phyloP scores from a whole-genome alignment of 441 rosid species.

The Breynia disticha region DNA sequence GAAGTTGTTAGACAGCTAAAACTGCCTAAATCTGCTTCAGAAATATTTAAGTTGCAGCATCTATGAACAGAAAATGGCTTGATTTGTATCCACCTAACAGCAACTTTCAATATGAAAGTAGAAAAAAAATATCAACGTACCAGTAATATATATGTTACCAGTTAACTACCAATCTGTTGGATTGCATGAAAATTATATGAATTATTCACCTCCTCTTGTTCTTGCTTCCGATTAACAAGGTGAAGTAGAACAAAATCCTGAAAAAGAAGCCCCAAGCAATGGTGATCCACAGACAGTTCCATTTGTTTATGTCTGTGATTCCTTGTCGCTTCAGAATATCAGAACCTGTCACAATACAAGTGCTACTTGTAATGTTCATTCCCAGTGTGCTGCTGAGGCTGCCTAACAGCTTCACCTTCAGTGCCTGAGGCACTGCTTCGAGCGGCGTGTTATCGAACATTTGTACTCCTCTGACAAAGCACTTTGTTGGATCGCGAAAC shows the following conservation, averaged over 20 bases:
- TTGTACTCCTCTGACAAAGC: conserved; percentile 59
- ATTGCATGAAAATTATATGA: not conserved
- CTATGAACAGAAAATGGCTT: too few relatives aligned
- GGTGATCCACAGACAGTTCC: conserved; percentile 74
- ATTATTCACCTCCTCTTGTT: conserved; percentile 15
- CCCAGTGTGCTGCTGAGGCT: conserved; percentile 52
- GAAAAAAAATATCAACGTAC: too few relatives aligned
- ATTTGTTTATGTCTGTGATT: conserved; percentile 54
- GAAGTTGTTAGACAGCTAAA: too few relatives aligned
- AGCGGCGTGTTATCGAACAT: conserved; percentile 65
- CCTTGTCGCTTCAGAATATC: conserved; percentile 55
- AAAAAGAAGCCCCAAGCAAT: conserved; percentile 84
- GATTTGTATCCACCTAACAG: too few relatives aligned
- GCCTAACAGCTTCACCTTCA: conserved; percentile 41
- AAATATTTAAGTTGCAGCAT: too few relatives aligned
- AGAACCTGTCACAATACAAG: conserved; percentile 58
- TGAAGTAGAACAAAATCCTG: conserved; percentile 51
- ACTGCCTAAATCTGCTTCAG: too few relatives aligned
- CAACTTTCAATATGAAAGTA: too few relatives aligned
- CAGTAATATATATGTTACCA: not conserved
- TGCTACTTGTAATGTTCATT: conserved; percentile 40
- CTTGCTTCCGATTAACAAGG: conserved; percentile 47
- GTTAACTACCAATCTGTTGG: not conserved
- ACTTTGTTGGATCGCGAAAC: conserved; percentile 45
- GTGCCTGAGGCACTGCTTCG: conserved; percentile 21